A percentile compares a stretch with the other conserved stretches of the same genome.
Evolutionary conservation across 1,284 basidiomycete species (phyloP).

Genomic region (Chiua sp.): DNA sequence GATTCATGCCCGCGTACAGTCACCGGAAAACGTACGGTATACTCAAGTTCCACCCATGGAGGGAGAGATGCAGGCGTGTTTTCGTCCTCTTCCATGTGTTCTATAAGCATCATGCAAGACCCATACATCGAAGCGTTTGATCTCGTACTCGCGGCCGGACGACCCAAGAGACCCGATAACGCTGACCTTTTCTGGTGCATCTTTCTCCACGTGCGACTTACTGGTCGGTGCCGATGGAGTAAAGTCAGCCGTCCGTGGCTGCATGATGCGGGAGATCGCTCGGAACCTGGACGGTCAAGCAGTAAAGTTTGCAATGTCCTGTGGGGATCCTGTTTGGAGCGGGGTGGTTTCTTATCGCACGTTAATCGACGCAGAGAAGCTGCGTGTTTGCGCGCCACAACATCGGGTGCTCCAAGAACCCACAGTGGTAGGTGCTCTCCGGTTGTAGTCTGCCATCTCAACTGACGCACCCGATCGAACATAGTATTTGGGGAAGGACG

Average conservation of each 20-base stretch:
- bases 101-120: constrained; percentile 51
- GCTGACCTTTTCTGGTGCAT: constrained; percentile 51
- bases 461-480: constrained; percentile 5
- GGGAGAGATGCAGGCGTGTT: constrained; percentile 72
- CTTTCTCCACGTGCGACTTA: constrained; percentile 48
- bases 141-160: constrained; percentile 39
- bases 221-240: constrained; percentile 59
- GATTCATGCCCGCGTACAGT: no score
- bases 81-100: constrained; percentile 97
- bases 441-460: not conserved
- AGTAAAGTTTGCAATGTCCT: constrained; percentile 24
- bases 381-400: constrained; percentile 39
- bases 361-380: constrained; percentile 41
- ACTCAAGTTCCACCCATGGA: constrained; percentile 91
- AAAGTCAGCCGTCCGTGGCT: constrained; percentile 52
- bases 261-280: constrained; percentile 43
- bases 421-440: constrained; percentile 26
- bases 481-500: constrained; percentile 35
- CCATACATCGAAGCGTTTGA: constrained; percentile 45
- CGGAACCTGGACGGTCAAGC: constrained; percentile 13
- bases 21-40: constrained; percentile 44
- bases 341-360: constrained; percentile 47
- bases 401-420: constrained; percentile 40
- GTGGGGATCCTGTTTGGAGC: constrained; percentile 46
- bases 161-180: constrained; percentile 34